Percentiles rank a stretch among this genome's conserved stretches.
phyloP scores from a whole-genome alignment of 768 basidiomycete genomes.

The Termitomyces sp. region DNA sequence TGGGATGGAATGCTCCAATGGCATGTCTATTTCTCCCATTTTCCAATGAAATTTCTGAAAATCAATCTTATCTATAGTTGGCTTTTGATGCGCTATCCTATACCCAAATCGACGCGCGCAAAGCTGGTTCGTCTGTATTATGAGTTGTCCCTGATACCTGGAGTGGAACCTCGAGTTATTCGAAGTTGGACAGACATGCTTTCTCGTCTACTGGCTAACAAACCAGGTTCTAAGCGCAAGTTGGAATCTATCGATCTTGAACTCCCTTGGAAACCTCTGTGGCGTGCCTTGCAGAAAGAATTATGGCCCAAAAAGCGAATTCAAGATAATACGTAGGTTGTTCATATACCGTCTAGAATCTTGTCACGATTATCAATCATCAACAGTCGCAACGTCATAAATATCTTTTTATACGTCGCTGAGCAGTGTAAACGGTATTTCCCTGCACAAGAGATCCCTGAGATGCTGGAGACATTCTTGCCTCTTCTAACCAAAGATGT shows the following conservation, averaged over 20 bases:
- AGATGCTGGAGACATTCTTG: conserved; percentile 67
- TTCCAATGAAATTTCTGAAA: background rate
- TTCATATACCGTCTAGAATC: background rate
- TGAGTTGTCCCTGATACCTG: conserved; percentile 71
- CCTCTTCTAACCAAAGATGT: conserved; percentile 71
- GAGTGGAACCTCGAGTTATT: conserved; percentile 64
- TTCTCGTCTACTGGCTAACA: conserved; percentile 61
- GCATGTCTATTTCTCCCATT: conserved; percentile 28
- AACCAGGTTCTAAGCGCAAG: conserved; percentile 58
- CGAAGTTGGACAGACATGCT: conserved; percentile 79
- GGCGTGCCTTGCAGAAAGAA: conserved; percentile 68
- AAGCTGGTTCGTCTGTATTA: conserved; percentile 74
- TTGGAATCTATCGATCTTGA: conserved; percentile 62
- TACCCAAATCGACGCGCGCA: conserved; percentile 60
- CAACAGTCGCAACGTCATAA: conserved; percentile 57
- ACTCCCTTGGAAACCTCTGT: conserved; percentile 73
- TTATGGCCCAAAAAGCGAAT: conserved; percentile 65
- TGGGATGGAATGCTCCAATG: conserved; percentile 83
- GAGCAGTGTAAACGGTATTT: conserved; percentile 71
- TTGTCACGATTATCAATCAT: background rate
- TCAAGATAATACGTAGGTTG: conserved; percentile 49
- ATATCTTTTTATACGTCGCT: conserved; percentile 68
- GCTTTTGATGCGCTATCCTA: conserved; percentile 77
- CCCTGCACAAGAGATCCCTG: conserved; percentile 53
- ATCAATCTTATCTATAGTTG: conserved; percentile 40